phyloP scores from a whole-genome alignment of 208 protist species.

The Acanthamoeba culbertsoni region DNA sequence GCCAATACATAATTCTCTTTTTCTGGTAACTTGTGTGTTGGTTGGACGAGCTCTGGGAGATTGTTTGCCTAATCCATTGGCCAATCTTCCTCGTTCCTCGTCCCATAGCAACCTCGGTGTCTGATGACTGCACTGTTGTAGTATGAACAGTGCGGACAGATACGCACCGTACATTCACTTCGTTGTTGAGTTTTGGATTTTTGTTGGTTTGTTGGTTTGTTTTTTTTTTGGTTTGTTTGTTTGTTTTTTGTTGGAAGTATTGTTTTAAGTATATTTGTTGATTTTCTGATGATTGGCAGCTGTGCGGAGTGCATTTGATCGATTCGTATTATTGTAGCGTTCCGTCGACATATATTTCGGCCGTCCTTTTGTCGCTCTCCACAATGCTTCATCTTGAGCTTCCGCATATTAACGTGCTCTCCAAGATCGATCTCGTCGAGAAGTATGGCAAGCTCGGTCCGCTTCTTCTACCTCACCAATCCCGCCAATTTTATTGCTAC shows the following conservation, averaged over 20 bases:
- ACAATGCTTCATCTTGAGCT: conserved; percentile 94
- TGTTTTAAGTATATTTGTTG: conserved; percentile 79
- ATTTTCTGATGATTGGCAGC: conserved; percentile 68
- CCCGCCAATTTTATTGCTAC: neutral
- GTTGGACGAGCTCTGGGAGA: neutral
- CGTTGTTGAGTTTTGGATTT: neutral
- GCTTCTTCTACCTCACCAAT: conserved; percentile 60
- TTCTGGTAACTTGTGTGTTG: neutral
- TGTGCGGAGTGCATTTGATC: conserved; percentile 93
- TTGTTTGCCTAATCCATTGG: neutral
- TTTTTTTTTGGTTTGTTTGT: neutral
- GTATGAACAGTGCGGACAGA: neutral
- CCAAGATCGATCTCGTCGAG: conserved; percentile 95
- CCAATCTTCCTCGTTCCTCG: neutral
- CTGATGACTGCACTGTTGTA: neutral
- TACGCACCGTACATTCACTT: neutral
- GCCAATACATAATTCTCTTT: too few relatives aligned
- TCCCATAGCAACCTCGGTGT: neutral
- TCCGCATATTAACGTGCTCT: conserved; percentile 94
- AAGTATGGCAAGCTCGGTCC: conserved; percentile 67
- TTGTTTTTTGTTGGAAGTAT: neutral
- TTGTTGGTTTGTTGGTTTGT: neutral
- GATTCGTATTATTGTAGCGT: conserved; percentile 94
- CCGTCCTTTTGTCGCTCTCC: conserved; percentile 92
- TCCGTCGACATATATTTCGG: conserved; percentile 94